A percentile compares a stretch with the other conserved stretches of the same genome.
Conservation (phyloP, 2,329 filamentous ascomycete species). For the Raffaelea ambrosiae region DNA sequence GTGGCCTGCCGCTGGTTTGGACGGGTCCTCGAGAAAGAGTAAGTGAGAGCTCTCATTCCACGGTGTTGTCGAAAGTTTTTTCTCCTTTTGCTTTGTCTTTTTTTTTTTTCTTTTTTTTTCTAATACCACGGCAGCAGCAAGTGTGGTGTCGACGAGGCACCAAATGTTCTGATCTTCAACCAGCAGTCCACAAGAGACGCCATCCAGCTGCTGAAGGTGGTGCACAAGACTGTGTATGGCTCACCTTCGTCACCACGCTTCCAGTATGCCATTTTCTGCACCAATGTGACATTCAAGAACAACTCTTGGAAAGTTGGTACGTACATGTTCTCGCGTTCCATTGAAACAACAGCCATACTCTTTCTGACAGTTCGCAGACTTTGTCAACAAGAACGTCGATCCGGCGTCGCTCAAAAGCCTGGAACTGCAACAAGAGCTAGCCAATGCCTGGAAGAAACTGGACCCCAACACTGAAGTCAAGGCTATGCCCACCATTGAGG, state of each 20-base stretch:
- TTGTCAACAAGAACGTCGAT: constrained; percentile 47
- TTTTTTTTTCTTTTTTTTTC: constrained; percentile 7
- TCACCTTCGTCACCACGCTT: constrained; percentile 39
- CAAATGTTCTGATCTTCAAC: constrained; percentile 69
- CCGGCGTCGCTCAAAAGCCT: constrained; percentile 40
- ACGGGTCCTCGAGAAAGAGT: constrained; percentile 18
- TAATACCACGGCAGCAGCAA: neutral
- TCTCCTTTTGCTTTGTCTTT: no score
- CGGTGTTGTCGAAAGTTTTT: no score
- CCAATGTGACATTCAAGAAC: constrained; percentile 33
- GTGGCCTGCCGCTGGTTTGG: constrained; percentile 73
- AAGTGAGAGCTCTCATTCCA: neutral
- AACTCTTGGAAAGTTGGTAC: constrained; percentile 38
- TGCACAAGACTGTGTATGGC: constrained; percentile 30
- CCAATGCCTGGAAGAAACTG: constrained; percentile 37
- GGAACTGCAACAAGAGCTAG: constrained; percentile 42
- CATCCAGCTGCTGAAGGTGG: constrained; percentile 51
- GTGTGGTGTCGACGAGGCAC: neutral
- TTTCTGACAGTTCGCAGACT: constrained; percentile 30
- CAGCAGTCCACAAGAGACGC: constrained; percentile 77
- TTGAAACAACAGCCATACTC: neutral
- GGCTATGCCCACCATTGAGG: constrained; percentile 44
- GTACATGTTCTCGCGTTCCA: neutral
- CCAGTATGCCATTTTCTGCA: constrained; percentile 50
- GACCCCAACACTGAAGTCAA: constrained; percentile 34